A percentile compares a stretch with the other conserved stretches of the same genome.
These are phyloP conservation scores for Acacia crassicarpa DNA, from an alignment of 306 rosid species.

Conservation along the genomic window DNA sequence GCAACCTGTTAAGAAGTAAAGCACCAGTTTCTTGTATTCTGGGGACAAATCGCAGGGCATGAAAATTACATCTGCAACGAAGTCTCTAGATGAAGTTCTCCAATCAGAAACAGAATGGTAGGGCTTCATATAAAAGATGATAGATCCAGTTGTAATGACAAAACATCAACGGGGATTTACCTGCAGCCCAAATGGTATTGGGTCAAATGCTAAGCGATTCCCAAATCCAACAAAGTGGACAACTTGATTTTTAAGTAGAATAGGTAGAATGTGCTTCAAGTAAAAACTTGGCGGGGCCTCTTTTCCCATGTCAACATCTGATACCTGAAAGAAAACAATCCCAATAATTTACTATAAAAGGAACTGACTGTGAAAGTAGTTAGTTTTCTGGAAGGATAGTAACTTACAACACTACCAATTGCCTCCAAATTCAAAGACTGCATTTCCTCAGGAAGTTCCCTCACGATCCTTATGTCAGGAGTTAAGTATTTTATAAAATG, in stretches of 20 bases:
- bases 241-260: constrained; percentile 76
- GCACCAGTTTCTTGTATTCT: constrained; percentile 92
- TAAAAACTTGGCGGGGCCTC: constrained; percentile 96
- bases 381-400: constrained; percentile 11
- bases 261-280: constrained; percentile 74
- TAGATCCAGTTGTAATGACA: constrained; percentile 2
- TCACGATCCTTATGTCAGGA: constrained; percentile 91
- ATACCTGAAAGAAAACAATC: constrained; percentile 57
- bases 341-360: constrained; percentile 31
- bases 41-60: constrained; percentile 90
- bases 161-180: constrained; percentile 50
- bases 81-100: constrained; percentile 93
- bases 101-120: constrained; percentile 70
- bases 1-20: constrained; percentile 85
- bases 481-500: constrained; percentile 82
- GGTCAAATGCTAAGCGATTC: constrained; percentile 96
- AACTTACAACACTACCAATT: constrained; percentile 81
- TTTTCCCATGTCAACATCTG: constrained; percentile 80
- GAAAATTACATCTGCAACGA: constrained; percentile 99
- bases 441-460: constrained; percentile 80
- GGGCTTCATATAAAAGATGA: constrained; percentile 33
- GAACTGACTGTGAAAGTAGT: constrained; percentile 17
- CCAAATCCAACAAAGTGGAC: constrained; percentile 95
- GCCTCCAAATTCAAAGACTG: constrained; percentile 88
- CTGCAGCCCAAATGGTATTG: constrained; percentile 83